Evolutionary conservation across 2,329 filamentous ascomycete species (phyloP).

Genomic region (Chaetomium globosum): DNA sequence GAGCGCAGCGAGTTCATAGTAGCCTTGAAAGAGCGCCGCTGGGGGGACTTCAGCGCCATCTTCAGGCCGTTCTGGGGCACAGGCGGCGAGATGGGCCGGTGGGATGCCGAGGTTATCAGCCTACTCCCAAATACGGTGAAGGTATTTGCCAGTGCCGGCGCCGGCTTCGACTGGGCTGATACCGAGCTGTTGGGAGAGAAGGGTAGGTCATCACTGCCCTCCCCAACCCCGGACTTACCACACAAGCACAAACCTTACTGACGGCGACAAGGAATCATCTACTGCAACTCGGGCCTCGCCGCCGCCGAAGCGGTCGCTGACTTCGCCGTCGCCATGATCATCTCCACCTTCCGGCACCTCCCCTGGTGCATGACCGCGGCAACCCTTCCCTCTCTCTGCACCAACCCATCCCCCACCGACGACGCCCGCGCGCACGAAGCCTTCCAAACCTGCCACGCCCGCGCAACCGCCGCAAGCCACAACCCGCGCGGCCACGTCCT

Average conservation of each 20-base stretch:
- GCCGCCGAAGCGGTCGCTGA: slow-evolving; percentile 74
- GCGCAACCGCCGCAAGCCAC: slow-evolving; percentile 61
- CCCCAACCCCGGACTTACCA: neutral
- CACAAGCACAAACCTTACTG: neutral
- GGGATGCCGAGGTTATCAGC: slow-evolving; percentile 62
- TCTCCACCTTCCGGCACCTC: slow-evolving; percentile 69
- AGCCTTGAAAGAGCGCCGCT: slow-evolving; percentile 54
- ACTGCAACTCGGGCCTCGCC: slow-evolving; percentile 72
- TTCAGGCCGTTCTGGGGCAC: slow-evolving; percentile 62
- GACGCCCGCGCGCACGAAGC: slow-evolving; percentile 20
- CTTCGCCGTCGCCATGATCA: slow-evolving; percentile 68
- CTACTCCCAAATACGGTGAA: slow-evolving; percentile 58
- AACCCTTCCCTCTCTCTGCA: slow-evolving; percentile 40
- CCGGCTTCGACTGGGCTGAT: slow-evolving; percentile 69
- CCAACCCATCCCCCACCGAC: slow-evolving; percentile 10
- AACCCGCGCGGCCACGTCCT: slow-evolving; percentile 65
- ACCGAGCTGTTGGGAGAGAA: slow-evolving; percentile 61
- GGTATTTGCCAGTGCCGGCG: slow-evolving; percentile 67
- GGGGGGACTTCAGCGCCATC: slow-evolving; percentile 57
- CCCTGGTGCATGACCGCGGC: slow-evolving; percentile 65
- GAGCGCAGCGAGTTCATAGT: slow-evolving; percentile 53
- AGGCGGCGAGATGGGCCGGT: slow-evolving; percentile 67
- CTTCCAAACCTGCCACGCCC: slow-evolving; percentile 63
- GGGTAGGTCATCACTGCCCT: slow-evolving; percentile 56
- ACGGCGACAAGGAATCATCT: slow-evolving; percentile 57